Base-by-base conservation (phyloP, 371 early-diverging fungal species). In the Capniomyces stellatus region DNA sequence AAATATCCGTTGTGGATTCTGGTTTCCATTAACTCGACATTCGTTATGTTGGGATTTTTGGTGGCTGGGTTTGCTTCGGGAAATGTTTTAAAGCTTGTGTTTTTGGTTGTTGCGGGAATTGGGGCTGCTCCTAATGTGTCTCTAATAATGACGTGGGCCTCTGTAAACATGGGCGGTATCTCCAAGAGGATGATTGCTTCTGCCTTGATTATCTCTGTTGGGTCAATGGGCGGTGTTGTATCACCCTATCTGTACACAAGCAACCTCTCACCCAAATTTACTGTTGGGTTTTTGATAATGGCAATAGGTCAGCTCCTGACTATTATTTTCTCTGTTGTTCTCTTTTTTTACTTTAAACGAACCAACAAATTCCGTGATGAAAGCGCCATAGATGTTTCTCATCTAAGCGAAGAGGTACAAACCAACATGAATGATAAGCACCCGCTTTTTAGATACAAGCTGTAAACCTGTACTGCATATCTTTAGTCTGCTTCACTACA, bases 101-200 rank as follows among this genome's bases (percentile, higher is more conserved):
- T 64, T 29, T 49, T 68, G n/a, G 62, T 60, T 22, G 30, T 68
- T 41, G 60, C 63, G 8, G 61, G 54, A 4, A 29, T 48, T 25
- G 48, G 48, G 10, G 12, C 48, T 6, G 30, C 30, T 28, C 29
- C 48, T 3, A 48, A 48, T 24, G 30, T 48, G 3, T 31, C 48
- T 10, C 30, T 48, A 19, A 29, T 31, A 22, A 12, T 48, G 10
- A 10, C 21, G 4, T 48, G 48, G 48, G 30, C 30, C 29, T 48
- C 48, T n/a, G 41, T 46, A 4, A 52, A 52, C 43, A 27, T 27
- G 23, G 52, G 52, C 40, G 52, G 52, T 4, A 46, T 52, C 12
- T 43, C 25, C 43, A 52, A 52, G 21, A 29, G 52, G 31, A 46
- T 41, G 52, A 44, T 52, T n/a, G 46, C 52, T 21, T 43, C 52